A percentile compares a stretch with the other conserved stretches of the same genome.
phyloP scores from a whole-genome alignment of 139 green algal genomes.

The Astrephomene gubernaculifera region DNA sequence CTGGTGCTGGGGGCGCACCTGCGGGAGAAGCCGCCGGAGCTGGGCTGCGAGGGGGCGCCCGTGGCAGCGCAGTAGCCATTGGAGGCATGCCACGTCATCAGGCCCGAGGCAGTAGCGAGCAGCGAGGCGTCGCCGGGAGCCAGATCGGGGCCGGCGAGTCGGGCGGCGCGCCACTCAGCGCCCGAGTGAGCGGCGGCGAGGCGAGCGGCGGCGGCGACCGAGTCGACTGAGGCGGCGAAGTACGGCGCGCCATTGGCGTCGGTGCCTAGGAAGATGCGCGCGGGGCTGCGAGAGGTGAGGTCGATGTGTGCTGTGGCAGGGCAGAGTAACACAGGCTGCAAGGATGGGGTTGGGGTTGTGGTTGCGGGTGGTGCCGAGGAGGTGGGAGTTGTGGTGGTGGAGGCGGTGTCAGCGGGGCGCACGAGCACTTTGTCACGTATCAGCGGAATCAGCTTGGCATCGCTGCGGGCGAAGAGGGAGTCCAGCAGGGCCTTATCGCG shows the following conservation, averaged over 20 bases:
- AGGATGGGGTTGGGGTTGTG: not conserved
- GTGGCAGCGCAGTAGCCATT: slow-evolving; percentile 11
- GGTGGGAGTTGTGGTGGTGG: not conserved
- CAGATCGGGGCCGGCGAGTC: slow-evolving; percentile 60
- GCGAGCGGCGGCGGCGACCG: not conserved
- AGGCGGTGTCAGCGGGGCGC: not conserved
- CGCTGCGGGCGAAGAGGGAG: not conserved
- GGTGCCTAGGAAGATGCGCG: slow-evolving; percentile 21
- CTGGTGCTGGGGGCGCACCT: not conserved
- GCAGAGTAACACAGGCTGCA: slow-evolving; percentile 23
- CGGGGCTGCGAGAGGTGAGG: not conserved
- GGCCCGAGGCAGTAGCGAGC: slow-evolving; percentile 53
- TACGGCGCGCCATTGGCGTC: slow-evolving; percentile 17
- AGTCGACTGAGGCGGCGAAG: slow-evolving; percentile 7
- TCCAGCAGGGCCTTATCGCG: not conserved
- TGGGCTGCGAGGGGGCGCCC: not conserved
- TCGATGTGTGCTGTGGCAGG: not conserved
- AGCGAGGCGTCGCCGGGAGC: slow-evolving; percentile 63
- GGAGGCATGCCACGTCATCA: slow-evolving; percentile 15
- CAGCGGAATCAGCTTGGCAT: slow-evolving; percentile 1
- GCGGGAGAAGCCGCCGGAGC: slow-evolving; percentile 28
- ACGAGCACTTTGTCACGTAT: slow-evolving; percentile 20
- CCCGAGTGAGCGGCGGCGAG: not conserved
- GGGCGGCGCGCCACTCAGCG: slow-evolving; percentile 49
- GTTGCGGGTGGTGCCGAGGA: not conserved